Base-by-base conservation (phyloP, 73 alveolate species). In the Tetrahymena malaccensis region DNA sequence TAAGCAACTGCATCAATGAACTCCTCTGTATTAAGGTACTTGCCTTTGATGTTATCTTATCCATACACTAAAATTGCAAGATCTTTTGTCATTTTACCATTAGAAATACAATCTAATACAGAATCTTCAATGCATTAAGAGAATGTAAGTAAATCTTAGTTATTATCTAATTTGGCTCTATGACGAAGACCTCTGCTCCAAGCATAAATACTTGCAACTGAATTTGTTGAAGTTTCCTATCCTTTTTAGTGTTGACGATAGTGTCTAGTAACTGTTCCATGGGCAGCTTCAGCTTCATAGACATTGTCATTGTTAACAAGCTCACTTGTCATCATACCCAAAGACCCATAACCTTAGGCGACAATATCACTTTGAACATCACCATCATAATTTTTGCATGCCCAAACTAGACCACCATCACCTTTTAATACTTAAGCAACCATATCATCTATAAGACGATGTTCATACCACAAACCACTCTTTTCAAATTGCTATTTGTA, bases 251-350 rank as follows among this genome's bases (percentile, higher is more conserved):
- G 98, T 35, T 43, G 94, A 96, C 99, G 97, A 83, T 96, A 98
- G 96, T 98, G 99, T 95, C 99, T 96, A 3, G 99, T 98, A 35
- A 98, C 98, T 34, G 99, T 98, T 43, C 99, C 99, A 96, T 98
- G 99, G 57, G 99, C 99, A 83, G 99, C 99, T 96, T 98, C 99
- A 40, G 98, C 96, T 94, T 97, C 98, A 85, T 96, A 96, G 55
- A 95, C 93, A n/a, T 98, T 98, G 93, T 97, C 99, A 43, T 98
- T 98, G 94, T 96, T 93, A 34, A 96, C 95, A 35, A 98, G 97
- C 43, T 96, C 99, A 84, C 97, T 93, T 7, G 99, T 98, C 99
- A 97, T 97, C 57, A 98, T 96, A 25, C 99, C 99, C 16, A 98
- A 97, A 1, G 99, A 97, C 33, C 99, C 99, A 94, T 96, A 98